These are phyloP conservation scores for Penicillium mononematosum DNA, from an alignment of 495 filamentous ascomycete genomes.

Conservation along the genomic window DNA sequence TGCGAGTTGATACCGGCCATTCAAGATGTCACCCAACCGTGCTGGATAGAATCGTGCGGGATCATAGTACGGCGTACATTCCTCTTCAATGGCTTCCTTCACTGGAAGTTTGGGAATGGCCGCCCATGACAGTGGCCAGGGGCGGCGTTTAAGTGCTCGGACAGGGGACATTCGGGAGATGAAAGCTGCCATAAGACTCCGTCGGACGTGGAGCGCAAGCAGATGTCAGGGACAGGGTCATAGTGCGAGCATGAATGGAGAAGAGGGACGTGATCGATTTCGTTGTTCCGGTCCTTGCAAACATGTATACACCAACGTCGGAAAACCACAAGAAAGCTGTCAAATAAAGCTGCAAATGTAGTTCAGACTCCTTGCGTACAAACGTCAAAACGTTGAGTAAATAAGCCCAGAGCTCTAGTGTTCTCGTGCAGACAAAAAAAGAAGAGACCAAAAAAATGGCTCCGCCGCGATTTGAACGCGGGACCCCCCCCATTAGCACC, in stretches of 20 bases:
- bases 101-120: background rate
- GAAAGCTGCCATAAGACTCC: background rate
- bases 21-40: conserved; percentile 33
- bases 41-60: conserved; percentile 36
- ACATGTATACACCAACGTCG: too few species aligned
- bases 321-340: too few species aligned
- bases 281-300: too few species aligned
- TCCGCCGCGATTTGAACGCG: too few species aligned
- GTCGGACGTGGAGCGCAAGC: background rate
- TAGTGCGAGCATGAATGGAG: background rate
- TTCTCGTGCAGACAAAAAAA: too few species aligned
- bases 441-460: too few species aligned
- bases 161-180: background rate
- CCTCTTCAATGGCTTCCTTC: conserved; percentile 36
- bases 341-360: too few species aligned
- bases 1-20: conserved; percentile 36
- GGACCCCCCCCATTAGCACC: too few species aligned
- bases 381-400: too few species aligned
- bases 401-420: too few species aligned
- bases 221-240: background rate
- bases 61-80: conserved; percentile 35
- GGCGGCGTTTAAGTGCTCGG: conserved; percentile 1
- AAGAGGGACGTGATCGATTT: background rate
- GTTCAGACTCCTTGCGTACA: too few species aligned
- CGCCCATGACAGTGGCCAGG: background rate